Base-by-base conservation (phyloP, 2,329 filamentous ascomycete species). In the Pseudogymnoascus sp. region DNA sequence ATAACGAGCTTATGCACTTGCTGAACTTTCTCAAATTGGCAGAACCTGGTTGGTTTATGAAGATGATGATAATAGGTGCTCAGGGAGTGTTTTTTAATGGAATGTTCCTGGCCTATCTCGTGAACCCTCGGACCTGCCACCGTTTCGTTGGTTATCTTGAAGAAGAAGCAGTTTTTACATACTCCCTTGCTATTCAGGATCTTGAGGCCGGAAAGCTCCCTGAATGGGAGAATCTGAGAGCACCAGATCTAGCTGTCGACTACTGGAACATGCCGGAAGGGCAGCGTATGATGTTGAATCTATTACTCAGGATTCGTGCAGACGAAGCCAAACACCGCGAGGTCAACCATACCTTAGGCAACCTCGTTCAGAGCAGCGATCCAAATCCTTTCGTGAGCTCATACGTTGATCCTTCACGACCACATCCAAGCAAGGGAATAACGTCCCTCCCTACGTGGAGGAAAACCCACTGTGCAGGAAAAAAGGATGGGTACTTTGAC, bases 31-130 rank as follows among this genome's bases (percentile, higher is more conserved):
- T 99, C 74, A 96, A 95, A 75, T 88, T 96, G 81, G 88, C 87
- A 62, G 82, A 91, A 67, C 90, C 89, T 3, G 71, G 71, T 11
- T 85, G 82, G 79, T 94, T 96, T 78, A 96, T 96, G 92, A 88
- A 91, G 65, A 74, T 90, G 61, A 90, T 96, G 84, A 91, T 97
- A 61, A 83, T 97, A 39, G 91, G 87, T 9, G 92, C 93, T 0
- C 93, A 97, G 74, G 93, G 93, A 41, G 90, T 97, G 68, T 97
- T 96, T 80, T 97, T 95, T 83, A 99, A 99, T 76, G 83, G 85
- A 66, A 84, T 97, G 72, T 97, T 97, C 80, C 64, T 96, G 64
- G 82, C 88, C 58, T 97, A 97, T 76, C 85, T 97, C 36, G 70
- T 96, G 63, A 91, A 88, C 1, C 93, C 94, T 6, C 85, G 87